These are phyloP conservation scores for Mycena kentingensis DNA, from an alignment of 768 basidiomycete genomes.

Conservation along the genomic window DNA sequence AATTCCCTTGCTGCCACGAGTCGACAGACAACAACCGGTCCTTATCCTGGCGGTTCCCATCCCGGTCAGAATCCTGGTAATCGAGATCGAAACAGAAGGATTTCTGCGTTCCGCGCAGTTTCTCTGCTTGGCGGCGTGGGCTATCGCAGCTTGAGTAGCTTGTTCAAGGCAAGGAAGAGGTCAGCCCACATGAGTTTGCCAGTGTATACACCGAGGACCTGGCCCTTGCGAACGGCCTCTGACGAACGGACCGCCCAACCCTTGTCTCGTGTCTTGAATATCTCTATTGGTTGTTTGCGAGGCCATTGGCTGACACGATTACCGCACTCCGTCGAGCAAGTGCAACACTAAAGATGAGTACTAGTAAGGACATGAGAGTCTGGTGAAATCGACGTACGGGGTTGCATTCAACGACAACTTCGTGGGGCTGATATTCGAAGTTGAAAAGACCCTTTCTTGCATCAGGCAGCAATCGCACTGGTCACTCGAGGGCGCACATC, in stretches of 20 bases:
- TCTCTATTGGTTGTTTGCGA: constrained; percentile 24
- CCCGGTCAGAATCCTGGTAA: constrained; percentile 12
- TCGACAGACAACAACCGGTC: constrained; percentile 13
- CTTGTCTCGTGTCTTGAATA: constrained; percentile 26
- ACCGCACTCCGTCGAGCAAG: constrained; percentile 16
- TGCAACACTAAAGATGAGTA: constrained; percentile 18
- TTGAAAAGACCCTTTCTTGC: constrained; percentile 16
- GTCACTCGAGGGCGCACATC: not conserved
- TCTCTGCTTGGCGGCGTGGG: constrained; percentile 4
- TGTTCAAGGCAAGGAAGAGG: not conserved
- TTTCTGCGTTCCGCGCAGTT: constrained; percentile 2
- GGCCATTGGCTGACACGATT: constrained; percentile 29
- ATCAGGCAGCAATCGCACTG: not conserved
- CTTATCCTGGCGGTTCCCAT: not conserved
- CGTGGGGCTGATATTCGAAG: constrained; percentile 4
- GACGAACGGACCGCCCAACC: constrained; percentile 31
- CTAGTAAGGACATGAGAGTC: not conserved
- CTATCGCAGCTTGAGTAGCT: not conserved
- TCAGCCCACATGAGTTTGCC: constrained; percentile 21
- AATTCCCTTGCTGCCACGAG: constrained; percentile 24
- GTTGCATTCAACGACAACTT: constrained; percentile 30
- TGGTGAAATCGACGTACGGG: constrained; percentile 13
- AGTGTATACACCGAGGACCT: constrained; percentile 28
- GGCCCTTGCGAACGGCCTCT: constrained; percentile 16
- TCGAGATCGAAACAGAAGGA: constrained; percentile 27